Base-by-base conservation (phyloP, 306 rosid genomes). In the Inga laurina region DNA sequence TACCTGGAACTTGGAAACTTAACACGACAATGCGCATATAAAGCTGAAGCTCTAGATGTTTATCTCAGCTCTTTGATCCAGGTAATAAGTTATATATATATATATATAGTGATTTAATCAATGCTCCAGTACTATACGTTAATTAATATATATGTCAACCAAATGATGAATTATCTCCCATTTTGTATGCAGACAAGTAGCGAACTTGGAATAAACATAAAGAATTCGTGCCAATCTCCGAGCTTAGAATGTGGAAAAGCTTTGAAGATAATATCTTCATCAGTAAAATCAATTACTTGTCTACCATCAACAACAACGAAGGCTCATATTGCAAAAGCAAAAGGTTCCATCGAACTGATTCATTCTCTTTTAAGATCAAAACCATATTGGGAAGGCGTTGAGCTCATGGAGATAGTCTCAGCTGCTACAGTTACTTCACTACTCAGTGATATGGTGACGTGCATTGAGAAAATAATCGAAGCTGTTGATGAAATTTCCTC, bases 1-100 rank as follows among this genome's bases (percentile, higher is more conserved):
- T 89, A 89, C 75, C 39, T 80, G 24, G 82, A 84, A 69, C n/a
- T 89, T 15, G 90, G 91, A 51, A 82, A 35, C 65, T 52, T 89
- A 22, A 77, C 82, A 0, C 75, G 88, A 11, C 87, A 84, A 79
- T 86, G 91, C 56, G 88, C 88, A 0, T 84, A 67, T 54, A 78
- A 77, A 44, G 75, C 82, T 10, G 90, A 89, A 11, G 76, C 88
- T 35, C 83, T 89, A 37, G 84, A 80, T 22, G 62, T 51, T 70
- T 80, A 61, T 81, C 74, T 86, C 8, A 30, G 74, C 46, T 67
- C 88, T 34, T 52, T 44, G 10, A 16, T 44, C 27, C 72, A 62
- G 81, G 81, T 77, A 77, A 9, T 11, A 5, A 4, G 10, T 54
- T 16, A 54, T 15, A 54, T 21, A 54, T 7, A 19, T 19, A 21